Evolutionary conservation across 2,329 filamentous ascomycete species (phyloP).

Genomic region (Pseudofabraea citricarpa): DNA sequence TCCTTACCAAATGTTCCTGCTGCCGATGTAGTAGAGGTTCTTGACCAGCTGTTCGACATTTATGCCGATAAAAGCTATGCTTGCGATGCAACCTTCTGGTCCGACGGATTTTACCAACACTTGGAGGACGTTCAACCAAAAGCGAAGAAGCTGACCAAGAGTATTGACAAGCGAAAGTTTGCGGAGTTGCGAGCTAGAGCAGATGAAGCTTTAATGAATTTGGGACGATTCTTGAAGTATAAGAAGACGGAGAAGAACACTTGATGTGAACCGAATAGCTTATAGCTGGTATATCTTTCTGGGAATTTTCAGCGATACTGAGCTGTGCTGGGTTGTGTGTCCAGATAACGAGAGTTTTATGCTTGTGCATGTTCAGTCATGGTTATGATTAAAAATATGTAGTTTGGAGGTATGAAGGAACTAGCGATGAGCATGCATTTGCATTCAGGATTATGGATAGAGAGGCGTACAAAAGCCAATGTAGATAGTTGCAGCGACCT

Average conservation of each 20-base stretch:
- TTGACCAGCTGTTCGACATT: constrained; percentile 64
- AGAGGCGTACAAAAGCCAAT: no score
- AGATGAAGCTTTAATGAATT: constrained; percentile 57
- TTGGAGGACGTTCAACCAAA: constrained; percentile 51
- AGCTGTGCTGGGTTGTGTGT: no score
- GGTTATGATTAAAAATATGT: no score
- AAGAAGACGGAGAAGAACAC: constrained; percentile 39
- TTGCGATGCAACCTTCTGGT: constrained; percentile 63
- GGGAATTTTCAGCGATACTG: no score
- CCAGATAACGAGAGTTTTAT: no score
- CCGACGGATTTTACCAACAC: constrained; percentile 52
- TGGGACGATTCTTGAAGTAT: constrained; percentile 58
- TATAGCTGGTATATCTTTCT: background rate
- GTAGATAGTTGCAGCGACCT: no score
- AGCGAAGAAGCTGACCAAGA: constrained; percentile 51
- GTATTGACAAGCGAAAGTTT: constrained; percentile 54
- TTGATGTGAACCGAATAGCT: background rate
- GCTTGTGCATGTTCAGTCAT: no score
- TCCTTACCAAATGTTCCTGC: constrained; percentile 46
- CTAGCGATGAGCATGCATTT: no score
- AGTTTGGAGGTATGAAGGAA: no score
- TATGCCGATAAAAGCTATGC: constrained; percentile 56
- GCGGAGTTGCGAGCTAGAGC: constrained; percentile 52
- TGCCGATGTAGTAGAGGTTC: constrained; percentile 57
- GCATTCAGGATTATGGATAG: no score